phyloP scores from a whole-genome alignment of 495 filamentous ascomycete species.

The Stereocaulon alpinum region DNA sequence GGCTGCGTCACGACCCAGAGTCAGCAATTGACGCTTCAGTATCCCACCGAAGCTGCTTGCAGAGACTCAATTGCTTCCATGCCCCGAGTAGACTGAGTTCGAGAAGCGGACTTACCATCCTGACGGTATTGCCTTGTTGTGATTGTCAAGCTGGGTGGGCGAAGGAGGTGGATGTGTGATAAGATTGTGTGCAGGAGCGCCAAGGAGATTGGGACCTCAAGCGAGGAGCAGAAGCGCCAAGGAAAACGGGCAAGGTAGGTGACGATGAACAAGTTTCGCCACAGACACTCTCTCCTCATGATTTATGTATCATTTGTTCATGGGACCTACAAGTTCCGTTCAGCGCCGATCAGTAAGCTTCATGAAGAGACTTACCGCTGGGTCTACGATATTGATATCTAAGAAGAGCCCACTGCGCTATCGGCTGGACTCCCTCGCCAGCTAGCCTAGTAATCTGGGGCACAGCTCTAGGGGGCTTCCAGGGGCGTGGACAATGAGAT shows the following conservation, averaged over 20 bases:
- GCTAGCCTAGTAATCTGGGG: no score
- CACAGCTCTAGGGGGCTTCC: no score
- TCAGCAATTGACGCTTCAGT: slow-evolving; percentile 99
- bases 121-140: slow-evolving; percentile 5
- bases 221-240: not conserved
- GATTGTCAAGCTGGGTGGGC: not conserved
- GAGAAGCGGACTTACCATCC: slow-evolving; percentile 15
- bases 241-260: not conserved
- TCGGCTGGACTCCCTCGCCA: no score
- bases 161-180: not conserved
- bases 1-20: slow-evolving; percentile 62
- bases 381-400: no score
- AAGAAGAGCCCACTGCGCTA: no score
- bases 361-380: no score
- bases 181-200: slow-evolving; percentile 4
- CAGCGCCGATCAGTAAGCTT: no score
- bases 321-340: no score
- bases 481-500: no score
- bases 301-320: no score
- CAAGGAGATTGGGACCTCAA: not conserved
- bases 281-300: no score
- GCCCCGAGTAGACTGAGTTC: not conserved
- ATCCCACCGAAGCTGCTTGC: slow-evolving; percentile 91
- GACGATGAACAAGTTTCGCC: not conserved
- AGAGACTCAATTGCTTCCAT: slow-evolving; percentile 48